Conservation (phyloP, 768 basidiomycete genomes). For the Suillus clintonianus region DNA sequence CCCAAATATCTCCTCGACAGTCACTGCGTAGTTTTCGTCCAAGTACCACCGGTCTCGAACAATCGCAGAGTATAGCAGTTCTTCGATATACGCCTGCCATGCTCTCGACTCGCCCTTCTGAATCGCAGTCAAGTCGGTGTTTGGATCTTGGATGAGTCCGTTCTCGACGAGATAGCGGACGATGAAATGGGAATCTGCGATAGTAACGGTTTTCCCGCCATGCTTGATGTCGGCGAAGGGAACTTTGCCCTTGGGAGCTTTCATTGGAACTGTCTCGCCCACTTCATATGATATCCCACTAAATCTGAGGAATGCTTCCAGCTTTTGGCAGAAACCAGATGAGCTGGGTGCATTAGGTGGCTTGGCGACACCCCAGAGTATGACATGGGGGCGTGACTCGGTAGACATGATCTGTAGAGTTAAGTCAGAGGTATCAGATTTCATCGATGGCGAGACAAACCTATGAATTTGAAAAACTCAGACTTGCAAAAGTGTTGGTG, state of each 20-base stretch:
- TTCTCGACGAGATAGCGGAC: constrained; percentile 30
- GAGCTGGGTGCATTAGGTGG: constrained; percentile 18
- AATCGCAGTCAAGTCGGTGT: constrained; percentile 23
- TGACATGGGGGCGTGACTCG: constrained; percentile 14
- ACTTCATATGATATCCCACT: constrained; percentile 28
- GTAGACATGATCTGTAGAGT: background rate
- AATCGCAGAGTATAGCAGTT: constrained; percentile 29
- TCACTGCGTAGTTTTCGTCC: constrained; percentile 25
- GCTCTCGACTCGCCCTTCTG: constrained; percentile 36
- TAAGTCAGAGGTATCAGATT: background rate
- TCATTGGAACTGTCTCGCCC: constrained; percentile 23
- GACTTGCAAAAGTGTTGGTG: background rate
- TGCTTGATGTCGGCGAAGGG: constrained; percentile 33
- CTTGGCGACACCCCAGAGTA: constrained; percentile 29
- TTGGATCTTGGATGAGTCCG: constrained; percentile 27
- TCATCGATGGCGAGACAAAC: background rate
- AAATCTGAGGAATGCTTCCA: constrained; percentile 32
- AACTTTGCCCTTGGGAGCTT: constrained; percentile 35
- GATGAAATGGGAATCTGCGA: constrained; percentile 37
- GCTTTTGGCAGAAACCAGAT: constrained; percentile 37
- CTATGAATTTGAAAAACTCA: background rate
- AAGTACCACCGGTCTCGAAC: constrained; percentile 33
- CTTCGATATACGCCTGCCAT: constrained; percentile 34
- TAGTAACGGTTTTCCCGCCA: constrained; percentile 16
- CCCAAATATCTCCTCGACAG: constrained; percentile 15